Evolutionary conservation across 371 early-diverging fungal genomes (phyloP).

Genomic region (Syncephalastrum contaminatum): DNA sequence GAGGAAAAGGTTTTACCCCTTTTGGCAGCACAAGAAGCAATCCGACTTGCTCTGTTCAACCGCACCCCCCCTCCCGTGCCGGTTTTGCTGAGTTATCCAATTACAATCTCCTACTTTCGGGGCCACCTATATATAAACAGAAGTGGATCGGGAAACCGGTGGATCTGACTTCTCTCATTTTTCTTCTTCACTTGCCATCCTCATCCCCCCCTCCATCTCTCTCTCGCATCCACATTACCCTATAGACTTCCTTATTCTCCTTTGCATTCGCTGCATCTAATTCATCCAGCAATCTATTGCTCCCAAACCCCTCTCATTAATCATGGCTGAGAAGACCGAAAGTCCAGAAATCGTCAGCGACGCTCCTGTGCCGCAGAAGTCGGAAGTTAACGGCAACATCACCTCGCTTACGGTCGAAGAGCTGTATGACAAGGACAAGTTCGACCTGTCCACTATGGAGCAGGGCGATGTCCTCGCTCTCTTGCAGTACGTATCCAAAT

Average conservation of each 20-base stretch:
- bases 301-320: conserved; percentile 2
- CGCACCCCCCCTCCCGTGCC: conserved; percentile 6
- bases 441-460: conserved; percentile 75
- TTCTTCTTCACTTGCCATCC: conserved; percentile 1
- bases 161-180: conserved; percentile 4
- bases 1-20: conserved; percentile 9
- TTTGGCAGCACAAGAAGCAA: conserved; percentile 15
- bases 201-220: conserved; percentile 1
- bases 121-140: conserved; percentile 5
- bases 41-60: conserved; percentile 11
- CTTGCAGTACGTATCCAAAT: conserved; percentile 47
- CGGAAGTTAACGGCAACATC: conserved; percentile 15
- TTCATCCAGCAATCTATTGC: conserved; percentile 6
- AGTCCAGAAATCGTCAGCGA: conserved; percentile 9
- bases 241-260: conserved; percentile 5
- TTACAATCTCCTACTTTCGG: conserved; percentile 10
- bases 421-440: conserved; percentile 77
- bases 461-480: conserved; percentile 59
- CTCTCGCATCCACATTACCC: conserved; percentile 1
- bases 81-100: conserved; percentile 17
- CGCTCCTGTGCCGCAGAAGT: conserved; percentile 7
- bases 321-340: conserved; percentile 26
- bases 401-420: conserved; percentile 51
- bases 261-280: conserved; percentile 7
- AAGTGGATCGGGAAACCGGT: conserved; percentile 3